These are phyloP conservation scores for Stephanodiscus minutulus DNA, from an alignment of 108 stramenopile species.

Conservation along the genomic window DNA sequence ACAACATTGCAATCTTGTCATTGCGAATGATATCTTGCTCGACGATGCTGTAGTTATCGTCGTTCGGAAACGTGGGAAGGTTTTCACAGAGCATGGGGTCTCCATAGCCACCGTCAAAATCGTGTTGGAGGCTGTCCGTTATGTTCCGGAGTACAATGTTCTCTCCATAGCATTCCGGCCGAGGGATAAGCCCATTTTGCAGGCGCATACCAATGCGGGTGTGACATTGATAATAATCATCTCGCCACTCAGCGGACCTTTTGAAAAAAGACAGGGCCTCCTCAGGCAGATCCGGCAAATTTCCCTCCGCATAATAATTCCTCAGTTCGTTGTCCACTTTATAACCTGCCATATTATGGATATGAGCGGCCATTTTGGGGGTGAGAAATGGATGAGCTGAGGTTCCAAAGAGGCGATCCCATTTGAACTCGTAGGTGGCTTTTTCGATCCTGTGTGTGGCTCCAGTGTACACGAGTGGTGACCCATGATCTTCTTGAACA, in stretches of 20 bases:
- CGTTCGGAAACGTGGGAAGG: neutral
- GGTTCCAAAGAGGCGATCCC: neutral
- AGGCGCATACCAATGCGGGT: neutral
- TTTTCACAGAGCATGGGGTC: neutral
- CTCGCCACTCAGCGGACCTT: constrained; percentile 2
- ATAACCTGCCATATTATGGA: neutral
- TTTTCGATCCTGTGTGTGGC: neutral
- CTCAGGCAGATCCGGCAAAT: neutral
- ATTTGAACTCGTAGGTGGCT: neutral
- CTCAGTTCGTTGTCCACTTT: neutral
- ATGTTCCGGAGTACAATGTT: neutral
- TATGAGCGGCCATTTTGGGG: neutral
- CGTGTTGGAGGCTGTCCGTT: neutral
- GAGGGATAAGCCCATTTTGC: neutral
- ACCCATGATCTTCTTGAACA: neutral
- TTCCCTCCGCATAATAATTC: neutral
- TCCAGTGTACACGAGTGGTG: neutral
- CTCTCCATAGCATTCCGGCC: constrained; percentile 1
- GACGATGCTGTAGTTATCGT: neutral
- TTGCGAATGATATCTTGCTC: neutral
- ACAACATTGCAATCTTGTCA: neutral
- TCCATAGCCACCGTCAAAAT: neutral
- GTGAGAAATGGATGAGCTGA: neutral
- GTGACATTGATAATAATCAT: neutral
- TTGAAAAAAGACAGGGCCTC: neutral